phyloP scores from a whole-genome alignment of 2,329 filamentous ascomycete species.

The Ophiostoma populinum region DNA sequence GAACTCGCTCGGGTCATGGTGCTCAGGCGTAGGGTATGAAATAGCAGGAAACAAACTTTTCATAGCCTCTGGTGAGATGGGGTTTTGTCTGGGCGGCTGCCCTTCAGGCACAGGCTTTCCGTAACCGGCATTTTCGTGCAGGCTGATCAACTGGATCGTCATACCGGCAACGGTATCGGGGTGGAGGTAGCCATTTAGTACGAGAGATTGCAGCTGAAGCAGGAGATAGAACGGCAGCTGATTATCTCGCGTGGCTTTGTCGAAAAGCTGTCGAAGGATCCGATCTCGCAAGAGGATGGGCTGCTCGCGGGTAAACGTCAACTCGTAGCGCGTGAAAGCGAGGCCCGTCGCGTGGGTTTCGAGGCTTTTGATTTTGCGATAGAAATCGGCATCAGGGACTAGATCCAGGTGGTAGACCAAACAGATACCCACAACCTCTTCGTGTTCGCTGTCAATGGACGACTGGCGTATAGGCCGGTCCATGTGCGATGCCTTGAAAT shows the following conservation, averaged over 20 bases:
- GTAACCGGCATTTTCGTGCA: constrained; percentile 16
- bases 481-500: not conserved
- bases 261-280: constrained; percentile 13
- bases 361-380: constrained; percentile 15
- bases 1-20: constrained; percentile 25
- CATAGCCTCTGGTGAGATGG: constrained; percentile 35
- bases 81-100: too few relatives aligned
- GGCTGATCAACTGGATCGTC: constrained; percentile 23
- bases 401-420: constrained; percentile 26
- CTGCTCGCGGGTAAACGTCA: not conserved
- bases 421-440: constrained; percentile 21
- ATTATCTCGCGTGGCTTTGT: constrained; percentile 15
- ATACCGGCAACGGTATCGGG: constrained; percentile 33
- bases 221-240: constrained; percentile 33
- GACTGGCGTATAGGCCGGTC: constrained; percentile 13
- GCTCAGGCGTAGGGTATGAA: constrained; percentile 32
- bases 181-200: constrained; percentile 43
- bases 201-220: constrained; percentile 47
- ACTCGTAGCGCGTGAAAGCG: constrained; percentile 12
- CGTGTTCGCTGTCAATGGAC: constrained; percentile 17
- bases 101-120: too few relatives aligned
- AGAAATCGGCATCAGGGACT: constrained; percentile 14
- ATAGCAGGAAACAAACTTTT: constrained; percentile 34
- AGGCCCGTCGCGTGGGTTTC: constrained; percentile 14
- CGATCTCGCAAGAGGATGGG: not conserved